phyloP scores from a whole-genome alignment of 345 rosid species.

The Rubroshorea leprosula region DNA sequence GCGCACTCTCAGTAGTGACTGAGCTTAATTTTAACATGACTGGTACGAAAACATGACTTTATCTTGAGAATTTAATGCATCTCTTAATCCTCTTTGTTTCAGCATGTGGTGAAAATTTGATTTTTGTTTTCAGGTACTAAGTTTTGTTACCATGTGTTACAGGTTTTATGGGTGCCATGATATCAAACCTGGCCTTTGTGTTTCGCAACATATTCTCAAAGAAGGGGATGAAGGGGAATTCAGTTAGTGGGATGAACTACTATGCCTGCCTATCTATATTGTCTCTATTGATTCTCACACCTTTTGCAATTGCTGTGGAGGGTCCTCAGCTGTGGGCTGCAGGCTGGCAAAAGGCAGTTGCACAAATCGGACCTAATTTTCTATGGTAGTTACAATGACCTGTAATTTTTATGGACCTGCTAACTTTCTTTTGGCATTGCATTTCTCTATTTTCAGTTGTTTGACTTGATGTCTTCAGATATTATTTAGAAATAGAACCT shows the following conservation, averaged over 20 bases:
- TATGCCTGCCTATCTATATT: slow-evolving; percentile 85
- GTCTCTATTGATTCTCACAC: slow-evolving; percentile 78
- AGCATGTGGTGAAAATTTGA: not conserved
- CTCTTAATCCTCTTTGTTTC: not conserved
- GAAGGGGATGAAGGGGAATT: slow-evolving; percentile 93
- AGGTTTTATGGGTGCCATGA: slow-evolving; percentile 99
- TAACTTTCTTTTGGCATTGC: not conserved
- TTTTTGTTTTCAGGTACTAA: not conserved
- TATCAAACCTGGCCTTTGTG: slow-evolving; percentile 90
- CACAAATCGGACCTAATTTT: slow-evolving; percentile 83
- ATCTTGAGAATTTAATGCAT: too few species aligned
- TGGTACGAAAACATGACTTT: slow-evolving; percentile 37
- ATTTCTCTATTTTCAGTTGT: not conserved
- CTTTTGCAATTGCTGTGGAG: slow-evolving; percentile 91
- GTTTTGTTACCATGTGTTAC: slow-evolving; percentile 1
- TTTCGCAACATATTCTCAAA: slow-evolving; percentile 90
- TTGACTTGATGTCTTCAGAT: too few species aligned
- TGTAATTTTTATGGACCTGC: not conserved
- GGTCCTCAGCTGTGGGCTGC: slow-evolving; percentile 93
- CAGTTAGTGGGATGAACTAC: slow-evolving; percentile 95
- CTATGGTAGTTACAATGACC: slow-evolving; percentile 43
- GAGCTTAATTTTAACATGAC: slow-evolving; percentile 93
- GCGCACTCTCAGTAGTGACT: slow-evolving; percentile 83
- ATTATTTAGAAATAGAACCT: too few species aligned
- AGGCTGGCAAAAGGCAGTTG: slow-evolving; percentile 73